Conservation (phyloP, 139 green algal genomes). For the Chlamydomonas asymmetrica region DNA sequence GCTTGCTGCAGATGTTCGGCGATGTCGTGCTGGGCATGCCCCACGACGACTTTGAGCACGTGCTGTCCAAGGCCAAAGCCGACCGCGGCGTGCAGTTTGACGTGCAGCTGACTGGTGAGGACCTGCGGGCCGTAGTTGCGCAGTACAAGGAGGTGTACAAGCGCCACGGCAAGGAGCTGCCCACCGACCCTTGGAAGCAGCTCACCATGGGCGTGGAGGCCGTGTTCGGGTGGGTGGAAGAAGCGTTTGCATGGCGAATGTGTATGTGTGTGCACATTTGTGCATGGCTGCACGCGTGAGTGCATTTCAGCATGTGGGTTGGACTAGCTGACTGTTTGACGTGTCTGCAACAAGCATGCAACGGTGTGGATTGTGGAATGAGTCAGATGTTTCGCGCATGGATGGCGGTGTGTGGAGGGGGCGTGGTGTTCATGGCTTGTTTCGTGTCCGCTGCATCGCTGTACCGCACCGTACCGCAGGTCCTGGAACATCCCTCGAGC, state of each 20-base stretch:
- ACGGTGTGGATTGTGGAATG: too few relatives aligned
- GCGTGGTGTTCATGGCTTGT: too few relatives aligned
- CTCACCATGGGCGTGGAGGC: slow-evolving; percentile 60
- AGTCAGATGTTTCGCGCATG: too few relatives aligned
- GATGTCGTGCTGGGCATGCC: slow-evolving; percentile 80
- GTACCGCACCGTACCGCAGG: slow-evolving; percentile 20
- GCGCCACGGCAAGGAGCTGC: slow-evolving; percentile 47
- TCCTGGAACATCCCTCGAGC: slow-evolving; percentile 79
- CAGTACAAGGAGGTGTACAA: slow-evolving; percentile 74
- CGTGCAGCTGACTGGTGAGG: slow-evolving; percentile 68
- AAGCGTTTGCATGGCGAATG: too few relatives aligned
- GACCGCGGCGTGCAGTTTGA: slow-evolving; percentile 64
- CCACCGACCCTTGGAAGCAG: slow-evolving; percentile 71
- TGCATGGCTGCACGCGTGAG: too few relatives aligned
- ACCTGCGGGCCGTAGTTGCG: slow-evolving; percentile 72
- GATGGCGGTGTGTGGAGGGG: too few relatives aligned
- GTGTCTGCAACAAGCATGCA: background rate
- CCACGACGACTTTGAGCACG: slow-evolving; percentile 75
- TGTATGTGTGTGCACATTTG: too few relatives aligned
- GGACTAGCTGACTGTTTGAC: too few relatives aligned
- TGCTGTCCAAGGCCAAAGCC: slow-evolving; percentile 67
- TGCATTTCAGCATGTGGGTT: too few relatives aligned
- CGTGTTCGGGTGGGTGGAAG: slow-evolving; percentile 62
- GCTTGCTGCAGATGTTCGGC: slow-evolving; percentile 87
- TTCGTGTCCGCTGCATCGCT: too few relatives aligned